Percentiles rank a stretch among this genome's conserved stretches.
Conservation (phyloP, 2,329 filamentous ascomycete genomes). For the Scopulariopsis brevicaulis region DNA sequence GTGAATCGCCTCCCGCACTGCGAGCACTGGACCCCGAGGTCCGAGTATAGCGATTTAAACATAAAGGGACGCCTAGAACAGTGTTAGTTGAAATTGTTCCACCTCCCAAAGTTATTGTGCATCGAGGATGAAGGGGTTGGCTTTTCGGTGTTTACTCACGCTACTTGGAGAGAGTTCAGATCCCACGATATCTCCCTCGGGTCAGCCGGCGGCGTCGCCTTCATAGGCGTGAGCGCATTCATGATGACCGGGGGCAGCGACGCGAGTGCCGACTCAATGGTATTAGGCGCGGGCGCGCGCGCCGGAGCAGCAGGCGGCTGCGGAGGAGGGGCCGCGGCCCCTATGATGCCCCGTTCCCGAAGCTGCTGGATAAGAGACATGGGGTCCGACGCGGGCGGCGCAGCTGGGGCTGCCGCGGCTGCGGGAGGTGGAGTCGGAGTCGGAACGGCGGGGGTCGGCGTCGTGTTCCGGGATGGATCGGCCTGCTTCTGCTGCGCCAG, state of each 20-base stretch:
- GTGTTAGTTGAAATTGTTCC: not conserved
- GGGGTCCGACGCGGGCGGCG: constrained; percentile 30
- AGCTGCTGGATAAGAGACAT: constrained; percentile 56
- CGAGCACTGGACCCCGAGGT: constrained; percentile 75
- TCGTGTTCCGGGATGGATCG: constrained; percentile 33
- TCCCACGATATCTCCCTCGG: constrained; percentile 34
- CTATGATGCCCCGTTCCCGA: constrained; percentile 55
- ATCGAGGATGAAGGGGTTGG: not conserved
- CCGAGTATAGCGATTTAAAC: constrained; percentile 65
- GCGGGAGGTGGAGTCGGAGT: constrained; percentile 12
- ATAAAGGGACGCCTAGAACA: constrained; percentile 42
- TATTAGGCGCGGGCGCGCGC: constrained; percentile 10
- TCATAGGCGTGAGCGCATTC: constrained; percentile 19
- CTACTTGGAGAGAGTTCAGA: constrained; percentile 55
- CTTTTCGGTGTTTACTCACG: constrained; percentile 36
- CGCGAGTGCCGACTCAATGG: constrained; percentile 15
- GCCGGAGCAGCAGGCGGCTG: constrained; percentile 18
- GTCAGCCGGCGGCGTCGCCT: constrained; percentile 10
- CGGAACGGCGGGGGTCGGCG: constrained; percentile 27
- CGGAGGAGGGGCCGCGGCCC: constrained; percentile 26
- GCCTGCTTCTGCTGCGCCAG: constrained; percentile 36
- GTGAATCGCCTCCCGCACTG: constrained; percentile 86
- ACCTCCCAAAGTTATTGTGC: not conserved
- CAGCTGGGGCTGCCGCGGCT: constrained; percentile 21
- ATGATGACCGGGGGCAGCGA: constrained; percentile 18